Conservation (phyloP, 148 eudicot species). For the Arbutus unedo region DNA sequence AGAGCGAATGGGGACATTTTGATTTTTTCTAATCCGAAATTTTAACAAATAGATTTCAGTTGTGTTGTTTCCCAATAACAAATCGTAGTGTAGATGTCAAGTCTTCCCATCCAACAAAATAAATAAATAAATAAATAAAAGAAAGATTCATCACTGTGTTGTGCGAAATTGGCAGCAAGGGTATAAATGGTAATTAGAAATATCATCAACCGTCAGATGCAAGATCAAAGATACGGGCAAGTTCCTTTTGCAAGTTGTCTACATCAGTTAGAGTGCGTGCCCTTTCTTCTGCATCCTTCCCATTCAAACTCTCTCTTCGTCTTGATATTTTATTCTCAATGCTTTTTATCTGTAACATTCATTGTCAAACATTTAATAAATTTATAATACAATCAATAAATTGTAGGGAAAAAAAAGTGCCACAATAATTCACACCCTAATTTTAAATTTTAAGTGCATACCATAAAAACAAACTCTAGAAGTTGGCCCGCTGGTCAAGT, state of each 20-base stretch:
- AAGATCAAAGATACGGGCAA: neutral
- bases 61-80: too few relatives aligned
- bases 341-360: conserved; percentile 41
- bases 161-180: too few relatives aligned
- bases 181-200: neutral
- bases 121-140: too few relatives aligned
- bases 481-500: too few relatives aligned
- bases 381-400: neutral
- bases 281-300: conserved; percentile 12
- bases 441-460: too few relatives aligned
- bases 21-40: too few relatives aligned
- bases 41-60: too few relatives aligned
- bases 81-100: too few relatives aligned
- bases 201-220: neutral
- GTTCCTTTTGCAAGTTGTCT: conserved; percentile 20
- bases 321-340: conserved; percentile 33
- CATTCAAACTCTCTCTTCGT: conserved; percentile 7
- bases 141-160: too few relatives aligned
- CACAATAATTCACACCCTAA: neutral
- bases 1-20: too few relatives aligned
- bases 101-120: too few relatives aligned
- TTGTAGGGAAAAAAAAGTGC: neutral
- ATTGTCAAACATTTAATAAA: neutral
- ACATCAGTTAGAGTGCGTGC: conserved; percentile 24
- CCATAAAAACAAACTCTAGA: too few relatives aligned